Conservation (phyloP, 2,329 filamentous ascomycete species). For the Xylariales sp. region DNA sequence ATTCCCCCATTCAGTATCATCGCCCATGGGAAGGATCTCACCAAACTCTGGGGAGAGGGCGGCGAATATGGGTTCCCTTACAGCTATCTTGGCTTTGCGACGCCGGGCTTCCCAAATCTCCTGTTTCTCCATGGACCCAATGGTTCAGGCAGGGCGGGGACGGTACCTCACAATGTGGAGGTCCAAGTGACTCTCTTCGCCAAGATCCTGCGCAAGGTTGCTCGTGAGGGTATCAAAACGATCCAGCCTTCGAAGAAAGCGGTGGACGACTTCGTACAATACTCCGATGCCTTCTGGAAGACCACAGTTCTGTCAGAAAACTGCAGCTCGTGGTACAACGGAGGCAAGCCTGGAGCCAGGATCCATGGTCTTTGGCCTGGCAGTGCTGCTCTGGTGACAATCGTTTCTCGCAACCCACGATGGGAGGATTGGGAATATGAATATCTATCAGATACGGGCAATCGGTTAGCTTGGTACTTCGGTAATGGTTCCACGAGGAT, state of each 20-base stretch:
- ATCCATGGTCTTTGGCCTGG: constrained; percentile 69
- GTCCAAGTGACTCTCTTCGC: constrained; percentile 61
- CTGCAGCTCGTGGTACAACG: constrained; percentile 71
- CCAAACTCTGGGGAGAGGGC: constrained; percentile 50
- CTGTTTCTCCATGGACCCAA: constrained; percentile 61
- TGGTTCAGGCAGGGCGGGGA: constrained; percentile 56
- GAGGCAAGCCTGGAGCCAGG: constrained; percentile 54
- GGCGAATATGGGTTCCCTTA: constrained; percentile 59
- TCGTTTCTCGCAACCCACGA: constrained; percentile 48
- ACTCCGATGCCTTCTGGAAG: constrained; percentile 51
- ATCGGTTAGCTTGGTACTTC: constrained; percentile 57
- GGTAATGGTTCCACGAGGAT: constrained; percentile 62
- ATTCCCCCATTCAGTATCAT: constrained; percentile 57
- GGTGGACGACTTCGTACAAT: constrained; percentile 59
- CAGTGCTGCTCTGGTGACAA: constrained; percentile 57
- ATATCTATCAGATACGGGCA: constrained; percentile 38
- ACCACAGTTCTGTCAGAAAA: constrained; percentile 54
- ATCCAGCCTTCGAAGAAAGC: constrained; percentile 54
- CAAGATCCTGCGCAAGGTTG: constrained; percentile 62
- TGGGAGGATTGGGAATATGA: constrained; percentile 54
- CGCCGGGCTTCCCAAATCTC: constrained; percentile 64
- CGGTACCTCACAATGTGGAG: constrained; percentile 63
- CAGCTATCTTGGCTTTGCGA: constrained; percentile 60
- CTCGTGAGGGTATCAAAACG: constrained; percentile 60
- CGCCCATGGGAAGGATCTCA: constrained; percentile 49